phyloP scores from a whole-genome alignment of 305 asterid species.

The Fraxinus angustifolia region DNA sequence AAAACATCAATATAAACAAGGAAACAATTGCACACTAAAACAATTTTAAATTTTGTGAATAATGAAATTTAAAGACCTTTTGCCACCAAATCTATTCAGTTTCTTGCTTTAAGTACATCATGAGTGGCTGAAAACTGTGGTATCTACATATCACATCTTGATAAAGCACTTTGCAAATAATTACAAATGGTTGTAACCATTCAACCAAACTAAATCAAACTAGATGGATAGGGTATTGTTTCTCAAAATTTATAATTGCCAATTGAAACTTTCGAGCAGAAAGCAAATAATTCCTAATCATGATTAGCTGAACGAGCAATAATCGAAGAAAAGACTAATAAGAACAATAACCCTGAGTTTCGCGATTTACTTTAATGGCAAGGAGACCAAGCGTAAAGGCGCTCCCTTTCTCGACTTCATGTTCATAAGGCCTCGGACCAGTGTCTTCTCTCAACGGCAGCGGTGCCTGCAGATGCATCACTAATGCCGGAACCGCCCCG shows the following conservation, averaged over 20 bases:
- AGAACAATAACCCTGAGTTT: constrained; percentile 13
- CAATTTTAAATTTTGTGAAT: background rate
- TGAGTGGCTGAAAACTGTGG: background rate
- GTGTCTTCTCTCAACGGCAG: constrained; percentile 41
- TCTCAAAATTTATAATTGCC: background rate
- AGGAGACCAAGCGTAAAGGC: constrained; percentile 97
- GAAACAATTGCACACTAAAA: background rate
- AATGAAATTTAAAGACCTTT: background rate
- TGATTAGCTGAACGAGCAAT: background rate
- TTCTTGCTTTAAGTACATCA: background rate
- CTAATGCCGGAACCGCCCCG: constrained; percentile 83
- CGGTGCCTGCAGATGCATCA: constrained; percentile 74
- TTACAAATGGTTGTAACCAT: background rate
- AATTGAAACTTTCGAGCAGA: background rate
- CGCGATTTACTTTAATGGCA: constrained; percentile 72
- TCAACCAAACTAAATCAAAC: background rate
- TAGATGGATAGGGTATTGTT: constrained; percentile 3
- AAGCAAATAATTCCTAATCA: background rate
- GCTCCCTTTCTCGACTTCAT: constrained; percentile 96
- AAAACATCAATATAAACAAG: background rate
- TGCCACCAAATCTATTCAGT: background rate
- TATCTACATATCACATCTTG: background rate
- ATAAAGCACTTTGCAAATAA: background rate
- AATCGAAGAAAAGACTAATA: constrained; percentile 9
- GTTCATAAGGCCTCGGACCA: constrained; percentile 55